phyloP scores from a whole-genome alignment of 768 basidiomycete species.

The Clitopilus hobsonii region DNA sequence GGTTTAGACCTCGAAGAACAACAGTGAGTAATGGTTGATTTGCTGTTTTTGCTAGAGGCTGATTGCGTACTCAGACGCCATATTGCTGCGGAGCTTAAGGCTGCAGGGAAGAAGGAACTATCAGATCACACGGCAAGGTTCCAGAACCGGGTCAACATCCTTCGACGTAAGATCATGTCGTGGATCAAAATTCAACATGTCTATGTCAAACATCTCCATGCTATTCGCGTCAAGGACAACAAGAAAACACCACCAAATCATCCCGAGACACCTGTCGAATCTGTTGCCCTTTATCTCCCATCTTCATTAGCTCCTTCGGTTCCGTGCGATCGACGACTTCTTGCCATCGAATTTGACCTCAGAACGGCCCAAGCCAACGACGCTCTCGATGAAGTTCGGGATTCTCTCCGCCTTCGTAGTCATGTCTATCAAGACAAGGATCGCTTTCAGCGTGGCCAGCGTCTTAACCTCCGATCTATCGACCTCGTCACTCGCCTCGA shows the following conservation, averaged over 20 bases:
- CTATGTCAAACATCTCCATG: neutral
- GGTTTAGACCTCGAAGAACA: neutral
- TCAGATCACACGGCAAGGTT: conserved; percentile 1
- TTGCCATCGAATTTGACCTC: conserved; percentile 6
- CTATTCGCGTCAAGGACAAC: neutral
- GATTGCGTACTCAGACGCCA: neutral
- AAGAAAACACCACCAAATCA: neutral
- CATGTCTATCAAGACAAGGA: conserved; percentile 8
- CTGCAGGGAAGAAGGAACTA: neutral
- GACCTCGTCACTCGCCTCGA: neutral
- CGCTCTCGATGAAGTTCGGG: conserved; percentile 5
- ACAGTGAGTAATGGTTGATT: neutral
- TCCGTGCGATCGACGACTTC: neutral
- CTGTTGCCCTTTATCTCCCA: conserved; percentile 3
- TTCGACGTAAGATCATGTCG: neutral
- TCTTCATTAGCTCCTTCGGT: conserved; percentile 1
- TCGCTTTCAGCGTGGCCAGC: conserved; percentile 4
- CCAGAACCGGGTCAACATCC: neutral
- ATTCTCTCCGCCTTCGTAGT: neutral
- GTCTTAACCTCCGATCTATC: neutral
- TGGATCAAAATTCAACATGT: conserved; percentile 6
- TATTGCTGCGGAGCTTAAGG: neutral
- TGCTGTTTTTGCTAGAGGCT: neutral
- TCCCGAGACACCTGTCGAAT: neutral
- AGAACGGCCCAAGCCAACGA: conserved; percentile 13